These are phyloP conservation scores for Bacidia gigantensis DNA, from an alignment of 495 filamentous ascomycete genomes.

Conservation along the genomic window DNA sequence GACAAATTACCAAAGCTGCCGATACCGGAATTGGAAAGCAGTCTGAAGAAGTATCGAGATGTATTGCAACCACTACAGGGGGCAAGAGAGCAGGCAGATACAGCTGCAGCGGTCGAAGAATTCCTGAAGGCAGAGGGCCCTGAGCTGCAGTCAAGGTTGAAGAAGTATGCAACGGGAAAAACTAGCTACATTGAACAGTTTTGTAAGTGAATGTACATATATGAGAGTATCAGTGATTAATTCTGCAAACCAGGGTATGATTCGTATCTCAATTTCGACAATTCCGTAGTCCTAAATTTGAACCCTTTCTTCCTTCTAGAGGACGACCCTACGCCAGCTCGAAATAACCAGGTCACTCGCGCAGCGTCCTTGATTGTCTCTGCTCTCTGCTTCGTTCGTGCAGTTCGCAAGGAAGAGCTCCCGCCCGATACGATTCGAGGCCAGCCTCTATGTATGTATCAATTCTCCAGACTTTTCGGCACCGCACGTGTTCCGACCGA, in stretches of 20 bases:
- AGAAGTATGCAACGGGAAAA: constrained; percentile 83
- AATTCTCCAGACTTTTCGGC: constrained; percentile 91
- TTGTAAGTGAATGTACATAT: constrained; percentile 45
- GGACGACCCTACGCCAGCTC: constrained; percentile 90
- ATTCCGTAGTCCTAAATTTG: constrained; percentile 90
- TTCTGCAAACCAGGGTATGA: constrained; percentile 65
- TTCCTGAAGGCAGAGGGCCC: constrained; percentile 78
- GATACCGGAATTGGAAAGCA: constrained; percentile 79
- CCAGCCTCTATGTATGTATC: constrained; percentile 87
- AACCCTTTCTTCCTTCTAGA: constrained; percentile 97
- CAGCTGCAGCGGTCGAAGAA: constrained; percentile 63
- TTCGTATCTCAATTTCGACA: constrained; percentile 95
- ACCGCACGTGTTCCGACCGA: constrained; percentile 91
- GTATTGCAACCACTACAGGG: constrained; percentile 74
- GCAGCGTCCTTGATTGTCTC: constrained; percentile 87
- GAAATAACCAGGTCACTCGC: constrained; percentile 91
- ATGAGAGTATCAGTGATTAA: background rate
- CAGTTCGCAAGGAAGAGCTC: constrained; percentile 84
- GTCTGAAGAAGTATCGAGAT: constrained; percentile 65
- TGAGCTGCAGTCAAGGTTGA: constrained; percentile 73
- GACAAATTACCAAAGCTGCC: constrained; percentile 83
- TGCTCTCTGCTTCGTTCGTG: constrained; percentile 80
- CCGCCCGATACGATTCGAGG: constrained; percentile 77
- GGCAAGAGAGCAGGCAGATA: constrained; percentile 69
- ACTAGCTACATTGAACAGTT: constrained; percentile 98